Percentiles rank a stretch among this genome's conserved stretches.
Evolutionary conservation across 2,329 filamentous ascomycete genomes (phyloP).

Genomic region (Penicillium sp.): DNA sequence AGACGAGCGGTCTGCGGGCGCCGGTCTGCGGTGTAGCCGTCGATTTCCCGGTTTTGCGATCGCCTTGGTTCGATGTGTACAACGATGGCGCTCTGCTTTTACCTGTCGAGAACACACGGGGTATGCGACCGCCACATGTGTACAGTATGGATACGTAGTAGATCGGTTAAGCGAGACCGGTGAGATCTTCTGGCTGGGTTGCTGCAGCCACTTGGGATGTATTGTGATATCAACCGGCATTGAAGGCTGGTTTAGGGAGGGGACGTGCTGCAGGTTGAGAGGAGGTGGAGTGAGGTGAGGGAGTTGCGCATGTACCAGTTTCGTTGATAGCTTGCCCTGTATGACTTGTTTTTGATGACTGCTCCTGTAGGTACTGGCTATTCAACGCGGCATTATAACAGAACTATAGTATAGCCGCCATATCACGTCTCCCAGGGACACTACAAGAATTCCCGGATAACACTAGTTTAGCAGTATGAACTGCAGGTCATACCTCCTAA

Average conservation of each 20-base stretch:
- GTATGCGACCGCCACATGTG: neutral
- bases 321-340: too few relatives aligned
- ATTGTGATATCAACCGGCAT: constrained; percentile 7
- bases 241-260: neutral
- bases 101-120: neutral
- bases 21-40: neutral
- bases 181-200: neutral
- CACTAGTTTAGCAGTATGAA: too few relatives aligned
- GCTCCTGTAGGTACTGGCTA: too few relatives aligned
- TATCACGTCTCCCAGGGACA: neutral
- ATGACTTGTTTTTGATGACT: too few relatives aligned
- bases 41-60: neutral
- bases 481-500: neutral
- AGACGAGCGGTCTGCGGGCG: constrained; percentile 18
- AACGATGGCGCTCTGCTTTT: neutral
- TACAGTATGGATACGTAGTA: neutral
- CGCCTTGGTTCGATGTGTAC: neutral
- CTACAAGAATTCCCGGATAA: too few relatives aligned
- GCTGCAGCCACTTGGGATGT: neutral
- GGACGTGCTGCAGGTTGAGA: neutral
- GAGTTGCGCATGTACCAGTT: neutral
- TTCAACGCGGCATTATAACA: neutral
- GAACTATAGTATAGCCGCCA: neutral
- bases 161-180: neutral
- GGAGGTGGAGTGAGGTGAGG: neutral